Evolutionary conservation across 1,284 basidiomycete species (phyloP).

Genomic region (Puccinia polysora): DNA sequence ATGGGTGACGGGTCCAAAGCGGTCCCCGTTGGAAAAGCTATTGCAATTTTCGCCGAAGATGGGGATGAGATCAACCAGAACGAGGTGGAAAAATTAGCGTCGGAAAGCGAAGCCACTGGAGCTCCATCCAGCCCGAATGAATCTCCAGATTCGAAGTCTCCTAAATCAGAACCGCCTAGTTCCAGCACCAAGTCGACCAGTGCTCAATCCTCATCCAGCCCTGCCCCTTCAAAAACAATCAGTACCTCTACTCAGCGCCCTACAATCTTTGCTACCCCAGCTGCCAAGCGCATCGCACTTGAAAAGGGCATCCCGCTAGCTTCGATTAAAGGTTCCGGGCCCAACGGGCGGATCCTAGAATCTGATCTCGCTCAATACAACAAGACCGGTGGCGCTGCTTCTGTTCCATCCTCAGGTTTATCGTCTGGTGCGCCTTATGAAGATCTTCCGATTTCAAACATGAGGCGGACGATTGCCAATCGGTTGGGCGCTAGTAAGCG

Average conservation of each 20-base stretch:
- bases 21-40: constrained; percentile 75
- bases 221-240: constrained; percentile 50
- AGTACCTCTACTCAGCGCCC: constrained; percentile 48
- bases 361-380: constrained; percentile 68
- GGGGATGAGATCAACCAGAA: constrained; percentile 86
- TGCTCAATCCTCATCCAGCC: constrained; percentile 47
- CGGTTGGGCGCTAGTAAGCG: constrained; percentile 90
- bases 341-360: constrained; percentile 86
- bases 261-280: constrained; percentile 81
- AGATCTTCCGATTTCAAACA: constrained; percentile 87
- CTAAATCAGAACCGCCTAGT: constrained; percentile 46
- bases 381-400: constrained; percentile 56
- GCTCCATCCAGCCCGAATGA: constrained; percentile 49
- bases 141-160: constrained; percentile 50
- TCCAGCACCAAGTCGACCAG: constrained; percentile 44
- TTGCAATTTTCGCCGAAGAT: constrained; percentile 86
- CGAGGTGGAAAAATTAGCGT: constrained; percentile 57
- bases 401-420: constrained; percentile 52
- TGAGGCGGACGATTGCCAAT: constrained; percentile 86
- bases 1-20: constrained; percentile 76
- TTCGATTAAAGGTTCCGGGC: constrained; percentile 89
- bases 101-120: constrained; percentile 49
- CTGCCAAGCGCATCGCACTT: constrained; percentile 93
- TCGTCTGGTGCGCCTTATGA: constrained; percentile 61
- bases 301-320: constrained; percentile 88